Conservation (phyloP, 2,329 filamentous ascomycete genomes). For the Penicillium thymicola region DNA sequence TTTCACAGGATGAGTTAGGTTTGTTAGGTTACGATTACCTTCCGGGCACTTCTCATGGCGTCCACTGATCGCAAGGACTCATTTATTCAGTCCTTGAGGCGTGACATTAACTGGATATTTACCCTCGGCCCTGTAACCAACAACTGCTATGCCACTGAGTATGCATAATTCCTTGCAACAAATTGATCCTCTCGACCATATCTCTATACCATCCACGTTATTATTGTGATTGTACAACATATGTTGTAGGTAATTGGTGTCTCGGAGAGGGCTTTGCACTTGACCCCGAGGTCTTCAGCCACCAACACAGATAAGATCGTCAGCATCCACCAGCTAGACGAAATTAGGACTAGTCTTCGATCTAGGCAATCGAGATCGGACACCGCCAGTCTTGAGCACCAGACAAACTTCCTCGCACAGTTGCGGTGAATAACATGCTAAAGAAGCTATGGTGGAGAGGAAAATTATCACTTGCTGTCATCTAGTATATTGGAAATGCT, state of each 20-base stretch:
- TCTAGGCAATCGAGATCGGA: constrained; percentile 1
- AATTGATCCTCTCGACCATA: not conserved
- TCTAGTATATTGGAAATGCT: not conserved
- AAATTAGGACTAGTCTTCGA: constrained; percentile 3
- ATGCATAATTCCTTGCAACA: not conserved
- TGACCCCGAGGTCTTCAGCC: not conserved
- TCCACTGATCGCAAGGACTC: not conserved
- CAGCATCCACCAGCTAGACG: constrained; percentile 2
- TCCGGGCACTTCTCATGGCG: no score
- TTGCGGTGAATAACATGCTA: not conserved
- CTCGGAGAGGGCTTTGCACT: not conserved
- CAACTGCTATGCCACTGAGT: not conserved
- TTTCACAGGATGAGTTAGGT: no score
- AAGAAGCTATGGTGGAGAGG: not conserved
- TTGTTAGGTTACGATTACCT: no score
- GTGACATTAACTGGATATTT: no score
- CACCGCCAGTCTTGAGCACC: not conserved
- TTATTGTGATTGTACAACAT: not conserved
- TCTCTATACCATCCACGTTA: not conserved
- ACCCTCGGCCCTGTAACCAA: no score
- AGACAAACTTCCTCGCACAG: not conserved
- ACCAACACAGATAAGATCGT: constrained; percentile 3
- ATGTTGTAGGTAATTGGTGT: not conserved
- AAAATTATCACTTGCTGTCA: not conserved
- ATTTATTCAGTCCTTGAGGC: not conserved